A percentile compares a stretch with the other conserved stretches of the same genome.
Conservation (phyloP, 148 eudicot species). For the Persicaria maculosa region DNA sequence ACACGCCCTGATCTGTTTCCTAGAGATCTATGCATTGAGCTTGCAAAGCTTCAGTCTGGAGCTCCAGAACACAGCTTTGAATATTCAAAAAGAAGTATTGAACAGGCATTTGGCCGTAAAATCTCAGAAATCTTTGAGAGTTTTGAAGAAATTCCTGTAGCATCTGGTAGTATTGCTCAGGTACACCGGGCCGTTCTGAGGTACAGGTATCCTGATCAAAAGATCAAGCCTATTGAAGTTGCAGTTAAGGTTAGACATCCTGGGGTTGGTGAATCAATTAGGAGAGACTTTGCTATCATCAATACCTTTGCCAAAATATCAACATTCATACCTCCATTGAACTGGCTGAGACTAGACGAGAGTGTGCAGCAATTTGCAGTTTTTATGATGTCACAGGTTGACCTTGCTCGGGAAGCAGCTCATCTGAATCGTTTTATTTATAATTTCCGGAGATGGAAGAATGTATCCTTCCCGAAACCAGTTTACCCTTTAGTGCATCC, state of each 20-base stretch:
- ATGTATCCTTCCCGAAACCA: conserved; percentile 41
- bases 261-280: conserved; percentile 37
- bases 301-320: conserved; percentile 30
- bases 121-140: conserved; percentile 36
- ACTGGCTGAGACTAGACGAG: conserved; percentile 36
- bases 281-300: conserved; percentile 39
- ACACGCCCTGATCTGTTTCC: conserved; percentile 38
- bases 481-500: conserved; percentile 42
- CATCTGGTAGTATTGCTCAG: conserved; percentile 46
- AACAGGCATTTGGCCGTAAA: conserved; percentile 34
- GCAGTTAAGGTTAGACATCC: conserved; percentile 45
- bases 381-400: conserved; percentile 46
- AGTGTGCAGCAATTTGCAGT: conserved; percentile 40
- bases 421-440: conserved; percentile 39
- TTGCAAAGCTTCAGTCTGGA: conserved; percentile 30
- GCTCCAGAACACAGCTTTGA: conserved; percentile 41
- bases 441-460: conserved; percentile 35
- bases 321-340: conserved; percentile 27
- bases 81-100: conserved; percentile 23
- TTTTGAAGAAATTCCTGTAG: conserved; percentile 31
- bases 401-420: conserved; percentile 43
- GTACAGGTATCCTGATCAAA: conserved; percentile 21
- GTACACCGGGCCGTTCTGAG: conserved; percentile 32
- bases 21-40: conserved; percentile 30
- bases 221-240: conserved; percentile 34